Evolutionary conservation across 768 basidiomycete genomes (phyloP).

Genomic region (Phanerochaete sordida): DNA sequence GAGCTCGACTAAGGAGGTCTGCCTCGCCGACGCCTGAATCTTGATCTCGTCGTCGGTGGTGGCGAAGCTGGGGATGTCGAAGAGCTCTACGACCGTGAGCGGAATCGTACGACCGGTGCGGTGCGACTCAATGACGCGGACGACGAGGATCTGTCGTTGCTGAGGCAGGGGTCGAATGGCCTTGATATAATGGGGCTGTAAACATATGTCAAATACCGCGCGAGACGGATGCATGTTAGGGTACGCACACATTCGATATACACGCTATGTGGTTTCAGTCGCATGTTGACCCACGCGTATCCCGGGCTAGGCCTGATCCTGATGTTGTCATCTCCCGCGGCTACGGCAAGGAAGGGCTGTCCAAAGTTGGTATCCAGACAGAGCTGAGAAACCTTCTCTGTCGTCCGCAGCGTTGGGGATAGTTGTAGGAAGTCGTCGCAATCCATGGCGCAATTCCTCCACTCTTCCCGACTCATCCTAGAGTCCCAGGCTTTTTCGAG

Average conservation of each 20-base stretch:
- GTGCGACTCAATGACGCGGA: conserved; percentile 12
- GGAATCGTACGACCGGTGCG: neutral
- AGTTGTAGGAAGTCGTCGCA: conserved; percentile 34
- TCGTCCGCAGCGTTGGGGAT: conserved; percentile 27
- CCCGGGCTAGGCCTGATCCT: neutral
- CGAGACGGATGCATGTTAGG: too few relatives aligned
- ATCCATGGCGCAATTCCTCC: conserved; percentile 37
- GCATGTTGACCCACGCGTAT: neutral
- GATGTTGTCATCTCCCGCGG: neutral
- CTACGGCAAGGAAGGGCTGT: conserved; percentile 30
- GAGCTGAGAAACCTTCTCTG: conserved; percentile 10
- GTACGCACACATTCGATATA: neutral
- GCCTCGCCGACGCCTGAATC: neutral
- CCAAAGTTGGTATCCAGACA: conserved; percentile 40
- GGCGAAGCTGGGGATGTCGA: neutral
- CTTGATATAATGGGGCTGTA: conserved; percentile 11
- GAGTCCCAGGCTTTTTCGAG: conserved; percentile 45
- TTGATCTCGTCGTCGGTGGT: neutral
- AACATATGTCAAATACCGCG: neutral
- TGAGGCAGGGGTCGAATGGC: conserved; percentile 17
- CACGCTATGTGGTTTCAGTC: neutral
- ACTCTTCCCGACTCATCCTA: conserved; percentile 35
- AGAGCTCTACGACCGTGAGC: conserved; percentile 11
- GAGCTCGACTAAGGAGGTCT: neutral
- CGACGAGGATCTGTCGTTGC: conserved; percentile 19